Evolutionary conservation across 805 yeast species (phyloP).

Genomic region (Kodamaea hsintzibuensis): DNA sequence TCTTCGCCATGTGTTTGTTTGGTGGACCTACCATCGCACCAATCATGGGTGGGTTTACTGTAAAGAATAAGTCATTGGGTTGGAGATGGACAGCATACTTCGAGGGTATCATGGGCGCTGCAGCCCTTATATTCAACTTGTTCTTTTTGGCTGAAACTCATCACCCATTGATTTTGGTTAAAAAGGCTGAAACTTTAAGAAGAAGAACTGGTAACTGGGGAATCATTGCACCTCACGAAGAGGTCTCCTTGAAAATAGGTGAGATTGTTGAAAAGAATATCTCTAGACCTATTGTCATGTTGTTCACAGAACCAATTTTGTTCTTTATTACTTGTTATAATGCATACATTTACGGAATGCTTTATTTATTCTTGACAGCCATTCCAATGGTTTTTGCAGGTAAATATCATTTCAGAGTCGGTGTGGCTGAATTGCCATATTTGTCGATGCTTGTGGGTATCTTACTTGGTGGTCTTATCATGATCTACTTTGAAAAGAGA

Average conservation of each 20-base stretch:
- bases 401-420: conserved; percentile 45
- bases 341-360: conserved; percentile 77
- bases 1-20: conserved; percentile 17
- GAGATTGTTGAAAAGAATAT: conserved; percentile 64
- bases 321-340: conserved; percentile 68
- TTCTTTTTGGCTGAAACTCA: conserved; percentile 39
- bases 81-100: conserved; percentile 85
- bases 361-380: conserved; percentile 72
- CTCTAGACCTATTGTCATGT: conserved; percentile 67
- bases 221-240: conserved; percentile 41
- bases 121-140: conserved; percentile 32
- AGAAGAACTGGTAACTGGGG: conserved; percentile 44
- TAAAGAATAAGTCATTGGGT: conserved; percentile 55
- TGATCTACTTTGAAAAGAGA: conserved; percentile 55
- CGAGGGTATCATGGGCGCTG: conserved; percentile 40
- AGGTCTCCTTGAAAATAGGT: conserved; percentile 35
- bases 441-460: conserved; percentile 73
- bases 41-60: conserved; percentile 65
- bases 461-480: conserved; percentile 53
- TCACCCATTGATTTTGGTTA: conserved; percentile 35
- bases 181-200: conserved; percentile 36
- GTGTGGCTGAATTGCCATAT: conserved; percentile 78
- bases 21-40: conserved; percentile 9
- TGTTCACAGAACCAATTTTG: conserved; percentile 69
- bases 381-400: conserved; percentile 71